Conservation (phyloP, 306 rosid genomes). For the Citrullus colocynthis region DNA sequence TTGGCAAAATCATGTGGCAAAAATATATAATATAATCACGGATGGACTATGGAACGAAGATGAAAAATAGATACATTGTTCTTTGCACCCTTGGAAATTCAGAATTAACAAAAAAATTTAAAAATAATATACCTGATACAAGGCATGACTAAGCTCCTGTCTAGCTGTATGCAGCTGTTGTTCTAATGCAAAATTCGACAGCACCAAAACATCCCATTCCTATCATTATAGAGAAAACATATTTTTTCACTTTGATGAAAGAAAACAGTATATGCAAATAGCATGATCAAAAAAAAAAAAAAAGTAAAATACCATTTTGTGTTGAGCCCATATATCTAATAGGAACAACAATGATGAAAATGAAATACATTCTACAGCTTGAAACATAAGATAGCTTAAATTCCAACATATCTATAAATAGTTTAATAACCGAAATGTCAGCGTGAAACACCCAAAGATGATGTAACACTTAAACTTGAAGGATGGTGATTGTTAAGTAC, state of each 20-base stretch:
- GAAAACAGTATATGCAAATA: background rate
- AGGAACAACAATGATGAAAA: background rate
- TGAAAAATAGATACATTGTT: background rate
- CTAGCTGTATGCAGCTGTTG: conserved; percentile 89
- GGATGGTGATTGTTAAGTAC: background rate
- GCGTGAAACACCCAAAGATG: background rate
- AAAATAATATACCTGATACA: conserved; percentile 57
- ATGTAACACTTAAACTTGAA: background rate
- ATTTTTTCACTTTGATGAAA: background rate
- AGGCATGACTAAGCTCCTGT: conserved; percentile 91
- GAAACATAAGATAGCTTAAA: background rate
- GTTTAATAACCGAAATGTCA: background rate
- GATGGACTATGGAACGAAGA: background rate
- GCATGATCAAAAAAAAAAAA: background rate
- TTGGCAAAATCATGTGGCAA: background rate
- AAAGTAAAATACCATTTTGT: background rate
- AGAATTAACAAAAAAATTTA: background rate
- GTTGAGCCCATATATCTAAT: background rate
- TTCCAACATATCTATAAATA: background rate
- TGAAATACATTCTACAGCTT: background rate
- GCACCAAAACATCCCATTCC: conserved; percentile 95
- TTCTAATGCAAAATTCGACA: conserved; percentile 84
- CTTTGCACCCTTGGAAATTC: background rate
- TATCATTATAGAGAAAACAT: conserved; percentile 12
- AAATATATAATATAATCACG: background rate